Conservation (phyloP, 306 rosid genomes). For the Vachellia collinsii region DNA sequence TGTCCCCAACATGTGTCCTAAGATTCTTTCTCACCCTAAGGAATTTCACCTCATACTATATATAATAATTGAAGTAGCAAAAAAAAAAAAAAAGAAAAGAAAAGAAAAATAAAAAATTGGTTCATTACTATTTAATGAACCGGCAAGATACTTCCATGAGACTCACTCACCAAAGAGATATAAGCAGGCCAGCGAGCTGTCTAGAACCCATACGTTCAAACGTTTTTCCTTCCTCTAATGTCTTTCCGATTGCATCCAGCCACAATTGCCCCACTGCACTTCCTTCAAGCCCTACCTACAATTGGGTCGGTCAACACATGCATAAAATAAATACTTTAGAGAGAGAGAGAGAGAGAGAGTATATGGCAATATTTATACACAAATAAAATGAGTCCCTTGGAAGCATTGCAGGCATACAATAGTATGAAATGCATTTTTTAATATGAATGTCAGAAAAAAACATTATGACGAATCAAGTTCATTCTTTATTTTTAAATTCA, state of each 20-base stretch:
- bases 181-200: constrained; percentile 98
- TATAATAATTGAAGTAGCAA: constrained; percentile 35
- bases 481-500: neutral
- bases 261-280: constrained; percentile 98
- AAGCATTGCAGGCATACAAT: neutral
- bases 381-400: neutral
- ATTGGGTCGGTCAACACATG: constrained; percentile 41
- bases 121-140: constrained; percentile 17
- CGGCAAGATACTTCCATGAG: constrained; percentile 24
- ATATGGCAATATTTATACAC: neutral
- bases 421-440: constrained; percentile 13
- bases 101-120: constrained; percentile 21
- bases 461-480: constrained; percentile 16
- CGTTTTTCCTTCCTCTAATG: constrained; percentile 81
- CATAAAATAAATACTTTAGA: constrained; percentile 20
- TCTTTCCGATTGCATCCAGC: constrained; percentile 95
- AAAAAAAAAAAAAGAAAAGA: too few relatives aligned
- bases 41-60: constrained; percentile 42
- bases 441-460: constrained; percentile 11
- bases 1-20: constrained; percentile 92
- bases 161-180: constrained; percentile 88
- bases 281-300: constrained; percentile 99
- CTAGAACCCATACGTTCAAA: constrained; percentile 99
- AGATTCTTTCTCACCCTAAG: constrained; percentile 92
- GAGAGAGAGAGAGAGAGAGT: constrained; percentile 6